These are phyloP conservation scores for Quercus gilva DNA, from an alignment of 306 rosid genomes.

Conservation along the genomic window DNA sequence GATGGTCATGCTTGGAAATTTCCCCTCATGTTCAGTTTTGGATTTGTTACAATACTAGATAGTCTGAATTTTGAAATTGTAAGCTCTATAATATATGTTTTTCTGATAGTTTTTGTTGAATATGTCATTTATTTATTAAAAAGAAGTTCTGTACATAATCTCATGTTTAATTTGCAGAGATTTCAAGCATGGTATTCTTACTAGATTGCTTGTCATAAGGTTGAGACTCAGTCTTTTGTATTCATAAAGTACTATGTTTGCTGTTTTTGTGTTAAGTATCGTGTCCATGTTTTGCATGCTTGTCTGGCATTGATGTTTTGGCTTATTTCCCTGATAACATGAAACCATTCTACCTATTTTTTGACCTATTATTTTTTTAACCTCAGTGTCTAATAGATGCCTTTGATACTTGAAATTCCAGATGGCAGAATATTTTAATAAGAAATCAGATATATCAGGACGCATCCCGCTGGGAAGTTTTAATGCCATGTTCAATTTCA, in stretches of 20 bases:
- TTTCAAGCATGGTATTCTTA: neutral
- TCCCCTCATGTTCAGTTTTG: too few species aligned
- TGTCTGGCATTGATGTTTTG: neutral
- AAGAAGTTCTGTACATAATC: neutral
- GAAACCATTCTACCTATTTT: constrained; percentile 1
- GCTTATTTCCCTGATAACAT: constrained; percentile 8
- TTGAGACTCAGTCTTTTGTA: neutral
- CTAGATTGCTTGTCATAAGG: neutral
- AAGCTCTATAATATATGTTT: too few species aligned
- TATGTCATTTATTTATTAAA: too few species aligned
- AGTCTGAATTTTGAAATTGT: too few species aligned
- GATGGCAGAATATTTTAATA: constrained; percentile 84
- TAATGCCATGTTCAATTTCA: constrained; percentile 91
- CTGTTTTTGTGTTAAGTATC: neutral
- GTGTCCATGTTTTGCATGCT: neutral
- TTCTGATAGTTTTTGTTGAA: too few species aligned
- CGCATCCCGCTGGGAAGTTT: constrained; percentile 84
- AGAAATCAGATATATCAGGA: constrained; percentile 57
- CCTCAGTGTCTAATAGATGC: constrained; percentile 9
- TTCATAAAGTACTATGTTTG: neutral
- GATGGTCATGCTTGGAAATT: too few species aligned
- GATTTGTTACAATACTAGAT: too few species aligned
- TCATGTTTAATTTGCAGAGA: neutral
- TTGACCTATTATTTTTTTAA: neutral
- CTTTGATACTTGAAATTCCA: constrained; percentile 45